Evolutionary conservation across 2,329 filamentous ascomycete species (phyloP).

Genomic region (Alternaria dauci): DNA sequence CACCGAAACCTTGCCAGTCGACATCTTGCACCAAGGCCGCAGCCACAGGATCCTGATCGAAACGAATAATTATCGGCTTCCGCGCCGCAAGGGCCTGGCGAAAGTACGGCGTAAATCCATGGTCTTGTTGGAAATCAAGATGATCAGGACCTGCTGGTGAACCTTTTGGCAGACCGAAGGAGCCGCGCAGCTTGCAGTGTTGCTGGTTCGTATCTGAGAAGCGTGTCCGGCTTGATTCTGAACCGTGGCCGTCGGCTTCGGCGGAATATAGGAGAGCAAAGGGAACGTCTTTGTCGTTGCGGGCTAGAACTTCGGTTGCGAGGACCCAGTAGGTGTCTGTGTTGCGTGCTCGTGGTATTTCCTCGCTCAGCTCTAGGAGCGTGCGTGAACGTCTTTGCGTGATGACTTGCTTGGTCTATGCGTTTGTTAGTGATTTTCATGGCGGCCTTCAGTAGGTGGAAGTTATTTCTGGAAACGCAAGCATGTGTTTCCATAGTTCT

Average conservation of each 20-base stretch:
- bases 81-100: slow-evolving; percentile 38
- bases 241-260: slow-evolving; percentile 19
- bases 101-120: slow-evolving; percentile 38
- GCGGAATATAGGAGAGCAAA: slow-evolving; percentile 39
- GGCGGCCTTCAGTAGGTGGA: too few relatives aligned
- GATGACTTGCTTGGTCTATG: slow-evolving; percentile 21
- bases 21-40: slow-evolving; percentile 38
- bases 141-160: slow-evolving; percentile 32
- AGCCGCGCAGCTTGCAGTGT: slow-evolving; percentile 35
- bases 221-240: slow-evolving; percentile 14
- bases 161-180: slow-evolving; percentile 27
- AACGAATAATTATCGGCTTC: slow-evolving; percentile 37
- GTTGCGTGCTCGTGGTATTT: slow-evolving; percentile 72
- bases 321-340: slow-evolving; percentile 75
- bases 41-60: slow-evolving; percentile 41
- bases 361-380: slow-evolving; percentile 60
- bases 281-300: slow-evolving; percentile 65
- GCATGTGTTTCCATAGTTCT: too few relatives aligned
- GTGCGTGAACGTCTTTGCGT: slow-evolving; percentile 17
- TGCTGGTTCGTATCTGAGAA: slow-evolving; percentile 16
- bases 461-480: background rate
- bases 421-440: background rate
- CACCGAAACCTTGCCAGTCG: slow-evolving; percentile 46
- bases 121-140: slow-evolving; percentile 30
- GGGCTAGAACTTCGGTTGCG: slow-evolving; percentile 71